Evolutionary conservation across 2,329 filamentous ascomycete species (phyloP), one percentile per base, ranked within the genome.

Genomic region (Akanthomyces lecanii): DNA sequence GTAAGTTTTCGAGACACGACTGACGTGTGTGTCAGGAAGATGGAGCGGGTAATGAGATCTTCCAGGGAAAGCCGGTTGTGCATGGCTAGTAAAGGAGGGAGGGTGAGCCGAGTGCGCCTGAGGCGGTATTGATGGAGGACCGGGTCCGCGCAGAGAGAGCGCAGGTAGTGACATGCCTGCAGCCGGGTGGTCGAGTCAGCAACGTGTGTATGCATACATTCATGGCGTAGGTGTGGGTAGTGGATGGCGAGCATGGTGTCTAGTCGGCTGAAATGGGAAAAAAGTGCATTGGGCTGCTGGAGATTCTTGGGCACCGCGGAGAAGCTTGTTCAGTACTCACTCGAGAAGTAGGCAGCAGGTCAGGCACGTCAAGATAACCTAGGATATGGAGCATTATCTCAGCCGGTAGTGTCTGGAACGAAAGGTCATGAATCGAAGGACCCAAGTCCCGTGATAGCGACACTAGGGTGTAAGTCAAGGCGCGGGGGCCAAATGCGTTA

Each of bases 1-100:
- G 83, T 84, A 3, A 91, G 81, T 25, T 80, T 78, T 23, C 87
- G 83, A 4, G 88, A 89, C 28, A 88, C 82, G 52, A 88, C 80
- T 40, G 87, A 84, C 16, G 86, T 90, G 61, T 82, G 79, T 47
- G 87, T 89, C 48, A 90, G 75, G 74, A 90, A 88, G 70, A 91
- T 90, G 71, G 79, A 82, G 47, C 86, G 82, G 25, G 79, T 74
- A 59, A 88, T 85, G 16, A 90, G 85, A 62, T 89, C 84, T 44
- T 83, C 74, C 2, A 87, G 77, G 4, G 84, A 81, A 2, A 88
- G 85, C 8, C 86, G 82, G 33, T 78, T 80, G 5, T 85, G 81
- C 6, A 82, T 82, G 8, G 77, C 76, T 12, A 91, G 79, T 38
- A 85, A 77, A 18, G 81, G 80, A 5, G 81, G 78, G 4, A 91